phyloP scores from a whole-genome alignment of 2,329 filamentous ascomycete genomes.

The Cylindrodendrum hubeiense region DNA sequence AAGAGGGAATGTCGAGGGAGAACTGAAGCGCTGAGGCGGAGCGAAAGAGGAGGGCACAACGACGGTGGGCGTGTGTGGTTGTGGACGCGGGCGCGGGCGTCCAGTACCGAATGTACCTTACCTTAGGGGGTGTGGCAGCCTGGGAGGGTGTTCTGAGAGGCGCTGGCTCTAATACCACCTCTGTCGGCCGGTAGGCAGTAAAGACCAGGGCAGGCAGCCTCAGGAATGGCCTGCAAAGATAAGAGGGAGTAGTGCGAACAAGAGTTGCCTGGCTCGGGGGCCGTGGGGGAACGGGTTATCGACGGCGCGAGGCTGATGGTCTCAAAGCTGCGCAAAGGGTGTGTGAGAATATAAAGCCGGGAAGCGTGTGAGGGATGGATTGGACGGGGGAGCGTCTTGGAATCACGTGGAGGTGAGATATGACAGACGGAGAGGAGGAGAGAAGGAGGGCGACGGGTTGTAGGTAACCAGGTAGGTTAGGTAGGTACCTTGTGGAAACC shows the following conservation, averaged over 20 bases:
- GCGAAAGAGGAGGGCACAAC: not conserved
- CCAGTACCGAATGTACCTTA: not conserved
- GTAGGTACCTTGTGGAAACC: not conserved
- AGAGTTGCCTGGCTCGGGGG: not conserved
- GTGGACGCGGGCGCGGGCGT: not conserved
- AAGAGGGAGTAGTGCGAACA: not conserved
- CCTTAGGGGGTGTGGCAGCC: constrained; percentile 4
- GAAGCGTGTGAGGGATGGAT: not conserved
- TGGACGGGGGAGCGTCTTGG: not conserved
- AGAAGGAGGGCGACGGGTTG: too few species aligned
- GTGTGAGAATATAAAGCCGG: not conserved
- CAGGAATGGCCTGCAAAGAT: constrained; percentile 2
- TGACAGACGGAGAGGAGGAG: not conserved
- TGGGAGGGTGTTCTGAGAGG: not conserved
- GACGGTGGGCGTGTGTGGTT: not conserved
- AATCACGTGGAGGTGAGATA: constrained; percentile 7
- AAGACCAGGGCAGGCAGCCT: not conserved
- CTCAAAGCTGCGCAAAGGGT: not conserved
- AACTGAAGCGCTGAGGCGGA: not conserved
- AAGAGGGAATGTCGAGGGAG: constrained; percentile 10
- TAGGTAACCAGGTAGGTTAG: too few species aligned
- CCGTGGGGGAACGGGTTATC: not conserved
- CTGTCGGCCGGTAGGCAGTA: not conserved
- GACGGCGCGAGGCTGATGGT: not conserved
- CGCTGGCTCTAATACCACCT: not conserved